phyloP scores from a whole-genome alignment of 192 early-diverging fungal species.

The Chytriomyces confervae region DNA sequence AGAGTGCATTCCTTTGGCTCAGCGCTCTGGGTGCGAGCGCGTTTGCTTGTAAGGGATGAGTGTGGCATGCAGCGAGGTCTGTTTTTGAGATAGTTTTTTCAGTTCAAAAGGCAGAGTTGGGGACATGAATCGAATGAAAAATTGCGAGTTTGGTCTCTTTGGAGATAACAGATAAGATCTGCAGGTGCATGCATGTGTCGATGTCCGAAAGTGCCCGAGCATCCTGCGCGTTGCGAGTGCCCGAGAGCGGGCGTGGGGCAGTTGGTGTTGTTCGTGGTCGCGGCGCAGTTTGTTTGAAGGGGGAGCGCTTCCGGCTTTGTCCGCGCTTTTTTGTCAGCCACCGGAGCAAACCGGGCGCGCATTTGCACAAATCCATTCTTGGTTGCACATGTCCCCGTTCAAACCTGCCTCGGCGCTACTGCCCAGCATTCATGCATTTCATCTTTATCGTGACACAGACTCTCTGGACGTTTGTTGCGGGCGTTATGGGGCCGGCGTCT shows the following conservation, averaged over 20 bases:
- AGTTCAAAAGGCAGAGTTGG: neutral
- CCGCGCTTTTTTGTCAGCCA: no score
- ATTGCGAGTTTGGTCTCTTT: neutral
- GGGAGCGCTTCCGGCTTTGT: no score
- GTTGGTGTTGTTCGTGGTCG: neutral
- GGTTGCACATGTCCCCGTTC: no score
- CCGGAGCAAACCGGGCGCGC: no score
- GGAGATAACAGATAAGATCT: neutral
- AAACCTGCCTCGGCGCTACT: no score
- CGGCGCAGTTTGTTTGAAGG: no score
- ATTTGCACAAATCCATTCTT: no score
- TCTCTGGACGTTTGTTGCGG: no score
- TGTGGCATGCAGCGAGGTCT: neutral
- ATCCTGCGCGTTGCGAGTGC: neutral
- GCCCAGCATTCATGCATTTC: no score
- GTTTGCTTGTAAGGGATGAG: neutral
- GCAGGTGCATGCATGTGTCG: neutral
- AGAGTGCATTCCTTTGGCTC: constrained; percentile 9
- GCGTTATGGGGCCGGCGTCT: no score
- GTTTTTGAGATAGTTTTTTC: no score
- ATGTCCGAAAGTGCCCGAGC: neutral
- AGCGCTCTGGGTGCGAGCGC: neutral
- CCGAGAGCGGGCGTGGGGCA: neutral
- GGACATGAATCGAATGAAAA: neutral
- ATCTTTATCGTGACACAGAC: no score